Percentiles rank a stretch among this genome's conserved stretches.
phyloP scores from a whole-genome alignment of 2,329 filamentous ascomycete genomes.

The Sarocladiaceae sp. region DNA sequence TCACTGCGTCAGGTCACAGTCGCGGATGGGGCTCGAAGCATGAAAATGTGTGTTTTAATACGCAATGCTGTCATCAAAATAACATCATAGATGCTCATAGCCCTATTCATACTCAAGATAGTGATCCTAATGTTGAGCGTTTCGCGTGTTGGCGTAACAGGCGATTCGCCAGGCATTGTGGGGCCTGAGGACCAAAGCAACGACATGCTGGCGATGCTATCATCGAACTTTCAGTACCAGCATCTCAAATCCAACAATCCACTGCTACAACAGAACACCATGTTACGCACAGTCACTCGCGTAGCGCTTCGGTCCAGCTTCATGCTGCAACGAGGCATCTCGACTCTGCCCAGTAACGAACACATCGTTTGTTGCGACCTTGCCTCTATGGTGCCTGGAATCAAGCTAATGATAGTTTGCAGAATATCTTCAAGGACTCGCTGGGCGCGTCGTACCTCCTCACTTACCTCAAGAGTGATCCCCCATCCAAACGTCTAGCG shows the following conservation, averaged over 20 bases:
- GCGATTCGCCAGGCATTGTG: too few species aligned
- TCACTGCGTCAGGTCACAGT: too few species aligned
- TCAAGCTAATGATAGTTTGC: conserved; percentile 13
- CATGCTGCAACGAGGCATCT: conserved; percentile 28
- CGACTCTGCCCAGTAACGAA: conserved; percentile 43
- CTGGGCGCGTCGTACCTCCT: conserved; percentile 44
- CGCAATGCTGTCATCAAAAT: too few species aligned
- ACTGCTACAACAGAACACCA: background rate
- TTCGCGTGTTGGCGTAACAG: too few species aligned
- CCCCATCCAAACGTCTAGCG: conserved; percentile 46
- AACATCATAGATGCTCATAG: too few species aligned
- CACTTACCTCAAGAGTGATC: conserved; percentile 51
- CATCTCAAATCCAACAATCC: background rate
- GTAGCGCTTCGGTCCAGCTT: conserved; percentile 15
- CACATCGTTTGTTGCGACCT: conserved; percentile 41
- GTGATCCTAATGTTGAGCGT: too few species aligned
- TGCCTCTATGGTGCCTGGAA: background rate
- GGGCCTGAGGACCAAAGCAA: too few species aligned
- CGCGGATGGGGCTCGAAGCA: too few species aligned
- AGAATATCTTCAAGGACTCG: conserved; percentile 54
- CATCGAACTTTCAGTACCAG: background rate
- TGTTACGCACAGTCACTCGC: conserved; percentile 13
- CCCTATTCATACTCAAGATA: too few species aligned
- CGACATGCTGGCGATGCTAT: background rate
- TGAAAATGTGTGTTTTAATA: too few species aligned